Evolutionary conservation across 768 basidiomycete species (phyloP), one percentile per base, ranked within the genome.

Genomic region (Rhizopogon sp.): DNA sequence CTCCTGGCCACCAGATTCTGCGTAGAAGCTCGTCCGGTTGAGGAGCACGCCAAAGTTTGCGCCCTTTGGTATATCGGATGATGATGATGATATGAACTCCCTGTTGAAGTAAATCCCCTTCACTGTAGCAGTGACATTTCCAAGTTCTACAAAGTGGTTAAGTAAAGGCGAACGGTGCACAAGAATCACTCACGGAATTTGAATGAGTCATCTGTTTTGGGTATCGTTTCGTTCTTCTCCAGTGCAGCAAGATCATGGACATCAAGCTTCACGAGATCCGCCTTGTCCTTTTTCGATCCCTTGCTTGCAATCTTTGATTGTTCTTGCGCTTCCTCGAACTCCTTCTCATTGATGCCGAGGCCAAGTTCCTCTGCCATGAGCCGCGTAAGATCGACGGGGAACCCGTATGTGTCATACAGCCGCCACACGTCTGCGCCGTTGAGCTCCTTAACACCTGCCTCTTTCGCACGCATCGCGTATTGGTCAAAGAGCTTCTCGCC

Each of bases 1-100:
- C 72, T 98, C 96, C 67, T 99, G 97, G 28, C 97, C 97, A 64
- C 97, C 97, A 39, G 93, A 81, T 73, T 99, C 97, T 6, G 97
- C 95, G 59, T 99, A 99, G 72, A 98, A 98, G 73, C 88, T 93
- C 3, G 97, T 98, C 43, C 80, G 81, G 73, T 98, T 91, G 49
- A 99, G 85, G 29, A 99, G 68, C 47, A 99, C 64, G 42, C 97
- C 97, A 67, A 99, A 92, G 6, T 78, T 70, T 5, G 80, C 69
- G 56, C 77, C 82, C n/a, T 79, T 74, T 0, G 89, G 82, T 43
- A 96, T 80, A 40, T 74, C 73, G 35, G 73, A 66, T 4, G 94
- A 91, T 1, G 94, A 91, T 1, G 90, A 87, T 9, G 70, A 63
- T 37, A 84, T 59, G 73, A 98, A 97, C 7, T 80, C 67, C 66